A percentile compares a stretch with the other conserved stretches of the same genome.
These are phyloP conservation scores for Parietichytrium sp. DNA, from an alignment of 108 stramenopile species.

Conservation along the genomic window DNA sequence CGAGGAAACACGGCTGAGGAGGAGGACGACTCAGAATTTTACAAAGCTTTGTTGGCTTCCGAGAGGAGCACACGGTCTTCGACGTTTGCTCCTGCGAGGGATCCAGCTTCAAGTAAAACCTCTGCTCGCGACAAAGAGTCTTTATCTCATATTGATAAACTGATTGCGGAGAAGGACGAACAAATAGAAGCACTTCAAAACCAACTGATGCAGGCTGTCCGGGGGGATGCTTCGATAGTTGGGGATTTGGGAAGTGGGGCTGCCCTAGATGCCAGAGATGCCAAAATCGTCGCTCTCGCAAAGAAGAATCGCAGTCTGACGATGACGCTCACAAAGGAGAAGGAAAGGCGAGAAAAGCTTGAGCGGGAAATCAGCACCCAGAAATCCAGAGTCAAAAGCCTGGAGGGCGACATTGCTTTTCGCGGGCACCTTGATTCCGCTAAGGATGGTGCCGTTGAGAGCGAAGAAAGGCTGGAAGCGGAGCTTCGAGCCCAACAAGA, in stretches of 20 bases:
- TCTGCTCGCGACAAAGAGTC: too few species aligned
- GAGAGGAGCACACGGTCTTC: not conserved
- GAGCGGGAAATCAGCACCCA: not conserved
- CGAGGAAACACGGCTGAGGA: not conserved
- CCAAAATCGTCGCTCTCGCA: conserved; percentile 21
- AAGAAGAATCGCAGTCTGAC: conserved; percentile 30
- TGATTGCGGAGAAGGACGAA: not conserved
- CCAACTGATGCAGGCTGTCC: not conserved
- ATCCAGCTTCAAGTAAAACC: not conserved
- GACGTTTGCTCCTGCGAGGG: not conserved
- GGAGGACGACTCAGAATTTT: not conserved
- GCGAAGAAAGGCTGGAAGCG: not conserved
- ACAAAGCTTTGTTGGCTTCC: not conserved
- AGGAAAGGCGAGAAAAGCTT: not conserved
- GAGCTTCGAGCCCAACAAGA: not conserved
- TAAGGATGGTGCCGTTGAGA: not conserved
- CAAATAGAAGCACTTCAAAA: conserved; percentile 8
- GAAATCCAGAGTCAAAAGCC: too few species aligned
- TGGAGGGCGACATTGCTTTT: too few species aligned
- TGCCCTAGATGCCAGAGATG: not conserved
- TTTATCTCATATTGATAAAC: not conserved
- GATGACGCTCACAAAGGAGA: not conserved
- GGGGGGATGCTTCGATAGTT: not conserved
- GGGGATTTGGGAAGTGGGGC: not conserved
- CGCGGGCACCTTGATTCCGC: not conserved